Conservation (phyloP, 495 filamentous ascomycete species). For the Neurospora intermedia region DNA sequence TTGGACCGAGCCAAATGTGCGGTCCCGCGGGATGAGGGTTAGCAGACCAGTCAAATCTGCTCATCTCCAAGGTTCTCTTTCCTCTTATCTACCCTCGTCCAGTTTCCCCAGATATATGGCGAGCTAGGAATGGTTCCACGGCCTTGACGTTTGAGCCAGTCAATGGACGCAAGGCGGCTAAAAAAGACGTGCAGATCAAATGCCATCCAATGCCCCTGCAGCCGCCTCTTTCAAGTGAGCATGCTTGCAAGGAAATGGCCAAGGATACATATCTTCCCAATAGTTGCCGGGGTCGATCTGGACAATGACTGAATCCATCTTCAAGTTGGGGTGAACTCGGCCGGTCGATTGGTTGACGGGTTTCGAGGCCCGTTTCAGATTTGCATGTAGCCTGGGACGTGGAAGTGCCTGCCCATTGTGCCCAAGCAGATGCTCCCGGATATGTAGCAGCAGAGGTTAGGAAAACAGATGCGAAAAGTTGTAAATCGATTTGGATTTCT, state of each 20-base stretch:
- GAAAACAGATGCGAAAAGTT: neutral
- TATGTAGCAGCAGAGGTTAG: neutral
- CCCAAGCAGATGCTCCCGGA: neutral
- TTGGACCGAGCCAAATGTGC: neutral
- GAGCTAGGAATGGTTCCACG: neutral
- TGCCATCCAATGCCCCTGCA: neutral
- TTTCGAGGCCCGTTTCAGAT: constrained; percentile 21
- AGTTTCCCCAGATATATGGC: neutral
- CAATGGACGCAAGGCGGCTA: neutral
- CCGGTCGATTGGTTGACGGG: constrained; percentile 20
- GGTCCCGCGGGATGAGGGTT: neutral
- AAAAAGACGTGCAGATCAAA: neutral
- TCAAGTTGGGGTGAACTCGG: constrained; percentile 10
- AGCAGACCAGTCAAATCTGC: neutral
- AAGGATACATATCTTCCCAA: neutral
- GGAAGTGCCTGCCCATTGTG: neutral
- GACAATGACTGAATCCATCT: constrained; percentile 9
- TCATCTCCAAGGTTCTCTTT: neutral
- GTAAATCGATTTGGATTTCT: neutral
- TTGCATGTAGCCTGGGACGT: neutral
- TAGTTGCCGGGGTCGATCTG: constrained; percentile 7
- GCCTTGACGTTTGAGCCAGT: neutral
- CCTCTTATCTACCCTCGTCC: neutral
- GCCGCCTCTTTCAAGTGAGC: neutral
- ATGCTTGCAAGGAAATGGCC: neutral